phyloP scores from a whole-genome alignment of 441 rosid genomes.

The Breynia disticha region DNA sequence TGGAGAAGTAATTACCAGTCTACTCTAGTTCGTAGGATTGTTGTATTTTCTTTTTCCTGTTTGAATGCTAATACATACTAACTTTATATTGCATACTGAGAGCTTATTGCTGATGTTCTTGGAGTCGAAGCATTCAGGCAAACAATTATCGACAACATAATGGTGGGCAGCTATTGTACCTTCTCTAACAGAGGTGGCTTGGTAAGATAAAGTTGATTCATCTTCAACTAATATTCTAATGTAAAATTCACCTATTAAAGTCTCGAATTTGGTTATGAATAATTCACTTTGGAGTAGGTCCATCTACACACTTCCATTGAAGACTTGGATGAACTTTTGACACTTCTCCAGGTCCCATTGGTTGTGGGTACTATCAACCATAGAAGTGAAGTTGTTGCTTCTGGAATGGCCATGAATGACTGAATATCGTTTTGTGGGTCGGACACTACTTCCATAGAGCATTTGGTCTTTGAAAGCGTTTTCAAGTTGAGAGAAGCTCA shows the following conservation, averaged over 20 bases:
- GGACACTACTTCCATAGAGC: constrained; percentile 84
- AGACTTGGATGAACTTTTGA: constrained; percentile 83
- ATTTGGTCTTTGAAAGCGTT: constrained; percentile 75
- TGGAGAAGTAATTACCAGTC: too few species aligned
- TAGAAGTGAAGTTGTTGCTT: constrained; percentile 75
- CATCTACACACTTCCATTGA: constrained; percentile 86
- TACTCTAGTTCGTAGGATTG: too few species aligned
- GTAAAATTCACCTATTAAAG: too few species aligned
- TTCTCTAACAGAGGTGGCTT: constrained; percentile 77
- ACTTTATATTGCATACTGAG: constrained; percentile 44
- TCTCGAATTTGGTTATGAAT: too few species aligned
- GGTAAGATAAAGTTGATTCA: constrained; percentile 31
- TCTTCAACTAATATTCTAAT: not conserved
- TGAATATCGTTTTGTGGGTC: constrained; percentile 88
- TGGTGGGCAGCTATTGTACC: constrained; percentile 75
- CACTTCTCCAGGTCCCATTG: constrained; percentile 79
- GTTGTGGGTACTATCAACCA: constrained; percentile 96
- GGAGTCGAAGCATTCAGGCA: constrained; percentile 86
- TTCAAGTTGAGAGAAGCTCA: constrained; percentile 90
- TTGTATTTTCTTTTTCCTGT: too few species aligned
- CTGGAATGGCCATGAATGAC: constrained; percentile 79
- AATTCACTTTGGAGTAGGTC: constrained; percentile 34
- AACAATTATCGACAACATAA: constrained; percentile 80
- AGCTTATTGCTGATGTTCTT: constrained; percentile 79
- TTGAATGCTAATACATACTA: not conserved